phyloP scores from a whole-genome alignment of 192 early-diverging fungal species.

The Entomortierella lignicola region DNA sequence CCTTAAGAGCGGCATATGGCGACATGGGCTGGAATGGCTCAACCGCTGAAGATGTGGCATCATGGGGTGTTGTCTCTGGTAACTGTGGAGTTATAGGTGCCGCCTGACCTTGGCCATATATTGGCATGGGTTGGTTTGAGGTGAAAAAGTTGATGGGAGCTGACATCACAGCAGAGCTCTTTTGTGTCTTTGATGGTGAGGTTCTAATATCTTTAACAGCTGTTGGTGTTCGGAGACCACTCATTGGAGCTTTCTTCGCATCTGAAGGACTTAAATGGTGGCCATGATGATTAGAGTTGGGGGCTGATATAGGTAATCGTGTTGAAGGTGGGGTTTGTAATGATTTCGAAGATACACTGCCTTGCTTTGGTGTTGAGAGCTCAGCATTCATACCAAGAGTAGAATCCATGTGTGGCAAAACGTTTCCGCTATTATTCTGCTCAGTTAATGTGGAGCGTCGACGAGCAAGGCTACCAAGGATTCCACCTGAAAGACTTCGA shows the following conservation, averaged over 20 bases:
- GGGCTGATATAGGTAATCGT: not conserved
- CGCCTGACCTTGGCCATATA: constrained; percentile 45
- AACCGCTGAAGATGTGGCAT: not conserved
- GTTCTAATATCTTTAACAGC: constrained; percentile 38
- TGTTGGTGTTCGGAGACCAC: constrained; percentile 47
- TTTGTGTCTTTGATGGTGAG: constrained; percentile 34
- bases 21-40: constrained; percentile 57
- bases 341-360: not conserved
- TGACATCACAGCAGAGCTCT: constrained; percentile 9
- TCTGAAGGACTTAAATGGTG: constrained; percentile 18
- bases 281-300: not conserved
- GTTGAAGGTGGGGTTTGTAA: not conserved
- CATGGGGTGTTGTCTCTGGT: not conserved
- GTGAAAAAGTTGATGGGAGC: constrained; percentile 30
- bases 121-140: constrained; percentile 29
- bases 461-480: constrained; percentile 15
- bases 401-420: not conserved
- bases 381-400: constrained; percentile 6
- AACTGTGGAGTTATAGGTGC: not conserved
- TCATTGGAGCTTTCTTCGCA: constrained; percentile 33
- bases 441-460: constrained; percentile 14
- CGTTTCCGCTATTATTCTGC: not conserved
- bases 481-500: constrained; percentile 34
- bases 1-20: constrained; percentile 70
- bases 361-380: constrained; percentile 9